phyloP scores from a whole-genome alignment of 2,329 filamentous ascomycete species.

The Scedosporium dehoogii region DNA sequence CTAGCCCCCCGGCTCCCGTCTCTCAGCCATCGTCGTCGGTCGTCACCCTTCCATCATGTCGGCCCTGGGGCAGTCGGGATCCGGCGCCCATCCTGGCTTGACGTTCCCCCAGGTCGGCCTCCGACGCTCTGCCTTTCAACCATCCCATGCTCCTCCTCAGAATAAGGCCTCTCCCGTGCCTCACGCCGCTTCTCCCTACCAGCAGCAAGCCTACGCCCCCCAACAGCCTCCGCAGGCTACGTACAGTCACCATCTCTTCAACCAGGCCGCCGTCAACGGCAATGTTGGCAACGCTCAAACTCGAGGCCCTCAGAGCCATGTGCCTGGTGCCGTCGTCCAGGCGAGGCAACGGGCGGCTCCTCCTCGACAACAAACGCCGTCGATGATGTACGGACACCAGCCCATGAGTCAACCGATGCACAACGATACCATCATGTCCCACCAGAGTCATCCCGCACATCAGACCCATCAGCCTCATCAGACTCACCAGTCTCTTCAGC shows the following conservation, averaged over 20 bases:
- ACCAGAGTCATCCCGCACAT: conserved; percentile 25
- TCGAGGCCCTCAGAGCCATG: conserved; percentile 31
- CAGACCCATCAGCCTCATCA: conserved; percentile 17
- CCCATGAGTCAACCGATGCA: conserved; percentile 30
- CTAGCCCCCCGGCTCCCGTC: not conserved
- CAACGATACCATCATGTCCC: conserved; percentile 32
- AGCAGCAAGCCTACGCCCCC: conserved; percentile 40
- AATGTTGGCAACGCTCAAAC: conserved; percentile 39
- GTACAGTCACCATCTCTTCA: conserved; percentile 45
- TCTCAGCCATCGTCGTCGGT: conserved; percentile 7
- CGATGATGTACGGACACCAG: conserved; percentile 24
- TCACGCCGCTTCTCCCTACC: conserved; percentile 45
- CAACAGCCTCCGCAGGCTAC: conserved; percentile 37
- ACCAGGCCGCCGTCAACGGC: conserved; percentile 34
- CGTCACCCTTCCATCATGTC: conserved; percentile 28
- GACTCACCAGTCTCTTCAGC: conserved; percentile 9
- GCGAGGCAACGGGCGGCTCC: conserved; percentile 33
- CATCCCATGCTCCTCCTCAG: conserved; percentile 37
- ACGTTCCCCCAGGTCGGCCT: conserved; percentile 40
- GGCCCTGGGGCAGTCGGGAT: conserved; percentile 36
- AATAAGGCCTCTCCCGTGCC: conserved; percentile 47
- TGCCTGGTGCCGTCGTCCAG: conserved; percentile 36
- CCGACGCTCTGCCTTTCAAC: conserved; percentile 35
- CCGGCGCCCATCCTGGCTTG: conserved; percentile 43
- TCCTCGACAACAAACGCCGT: conserved; percentile 34